Conservation (phyloP, 139 green algal species). For the Limnomonas spitsbergensis region DNA sequence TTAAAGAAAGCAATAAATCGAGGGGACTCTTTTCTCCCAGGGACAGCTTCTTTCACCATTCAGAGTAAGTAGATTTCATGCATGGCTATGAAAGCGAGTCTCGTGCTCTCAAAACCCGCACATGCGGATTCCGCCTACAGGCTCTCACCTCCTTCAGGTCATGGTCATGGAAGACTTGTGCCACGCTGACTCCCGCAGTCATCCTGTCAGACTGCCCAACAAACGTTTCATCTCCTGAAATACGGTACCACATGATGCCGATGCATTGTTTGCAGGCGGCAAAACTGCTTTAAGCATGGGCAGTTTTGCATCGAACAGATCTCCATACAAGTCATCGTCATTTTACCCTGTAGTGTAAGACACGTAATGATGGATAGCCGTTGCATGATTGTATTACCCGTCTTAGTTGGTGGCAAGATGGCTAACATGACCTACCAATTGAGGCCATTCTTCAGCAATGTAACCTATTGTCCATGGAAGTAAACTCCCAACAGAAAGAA, state of each 20-base stretch:
- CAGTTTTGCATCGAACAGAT: neutral
- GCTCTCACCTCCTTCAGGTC: slow-evolving; percentile 17
- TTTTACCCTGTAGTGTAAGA: neutral
- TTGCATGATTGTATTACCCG: too few species aligned
- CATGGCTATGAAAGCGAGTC: too few species aligned
- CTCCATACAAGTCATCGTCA: slow-evolving; percentile 21
- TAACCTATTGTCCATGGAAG: neutral
- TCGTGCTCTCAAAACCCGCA: too few species aligned
- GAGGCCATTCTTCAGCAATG: neutral
- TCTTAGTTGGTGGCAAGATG: neutral
- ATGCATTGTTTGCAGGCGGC: neutral
- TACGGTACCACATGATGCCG: neutral
- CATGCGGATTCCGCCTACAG: too few species aligned
- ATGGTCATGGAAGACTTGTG: slow-evolving; percentile 15
- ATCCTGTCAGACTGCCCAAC: too few species aligned
- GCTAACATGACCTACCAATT: neutral
- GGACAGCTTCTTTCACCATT: too few species aligned
- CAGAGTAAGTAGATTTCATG: too few species aligned
- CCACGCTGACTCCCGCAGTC: neutral
- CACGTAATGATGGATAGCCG: too few species aligned
- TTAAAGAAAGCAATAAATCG: too few species aligned
- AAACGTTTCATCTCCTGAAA: neutral
- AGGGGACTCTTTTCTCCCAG: too few species aligned
- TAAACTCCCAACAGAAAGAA: neutral
- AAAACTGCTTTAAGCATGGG: neutral